Evolutionary conservation across 78 protist genomes (phyloP), one percentile per base, ranked within the genome.

Genomic region (Dictyostelium purpureum): DNA sequence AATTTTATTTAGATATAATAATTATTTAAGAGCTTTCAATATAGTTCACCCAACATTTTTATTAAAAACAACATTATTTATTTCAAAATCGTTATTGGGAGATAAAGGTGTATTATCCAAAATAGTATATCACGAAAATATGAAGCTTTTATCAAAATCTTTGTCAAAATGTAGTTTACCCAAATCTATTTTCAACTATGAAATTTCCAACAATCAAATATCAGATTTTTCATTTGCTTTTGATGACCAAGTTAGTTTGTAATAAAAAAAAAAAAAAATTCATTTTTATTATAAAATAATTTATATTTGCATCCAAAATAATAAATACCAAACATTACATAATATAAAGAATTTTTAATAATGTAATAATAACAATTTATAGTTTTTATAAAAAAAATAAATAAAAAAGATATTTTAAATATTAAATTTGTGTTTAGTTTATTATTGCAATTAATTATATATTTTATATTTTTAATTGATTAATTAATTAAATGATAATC

Each of bases 31-130:
- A 31, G 71, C 52, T 33, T 74, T 85, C 33, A 37, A 73, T 47
- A 66, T 70, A 16, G 59, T 85, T 2, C 92, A 85, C 59, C 92
- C 92, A 85, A 59, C 82, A 28, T 85, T 70, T 63, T 56, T 73
- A 42, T 61, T 85, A 14, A 85, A 85, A 35, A 45, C 92, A 6
- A 73, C 82, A 12, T 42, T 85, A 28, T 45, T 35, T 37, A 51
- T 85, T 21, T 61, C 66, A 31, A 70, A 61, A 73, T 33, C 83
- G 16, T 61, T 79, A 19, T 33, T 59, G 2, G 28, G 51, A 1
- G 79, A 70, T 9, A 51, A 24, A 9, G 43, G 71, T 33, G 71
- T 85, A 26, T 26, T 49, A 0, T 40, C 71, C 9, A 70, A 73
- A 42, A 59, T 85, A 2, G 37, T 26, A 7, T 85, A 85, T 76